A percentile compares a stretch with the other conserved stretches of the same genome.
Conservation (phyloP, 2,329 filamentous ascomycete genomes). For the Sclerotiophoma versabilis region DNA sequence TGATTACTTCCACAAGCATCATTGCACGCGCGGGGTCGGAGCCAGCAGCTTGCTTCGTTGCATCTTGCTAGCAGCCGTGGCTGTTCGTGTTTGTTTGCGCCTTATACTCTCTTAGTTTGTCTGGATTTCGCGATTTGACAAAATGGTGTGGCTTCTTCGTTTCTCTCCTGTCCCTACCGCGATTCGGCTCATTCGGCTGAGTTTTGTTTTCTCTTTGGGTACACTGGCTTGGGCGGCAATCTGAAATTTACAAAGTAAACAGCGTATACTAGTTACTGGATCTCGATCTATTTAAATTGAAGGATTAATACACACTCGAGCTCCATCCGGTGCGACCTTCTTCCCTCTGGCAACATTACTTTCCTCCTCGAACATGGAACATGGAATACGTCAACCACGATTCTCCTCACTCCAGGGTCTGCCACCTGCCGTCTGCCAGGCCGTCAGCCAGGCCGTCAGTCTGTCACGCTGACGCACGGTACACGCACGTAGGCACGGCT, state of each 20-base stretch:
- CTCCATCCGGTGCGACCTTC: conserved; percentile 6
- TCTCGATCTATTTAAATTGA: conserved; percentile 19
- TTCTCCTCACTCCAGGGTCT: conserved; percentile 7
- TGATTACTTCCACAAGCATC: conserved; percentile 31
- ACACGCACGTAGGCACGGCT: conserved; percentile 1
- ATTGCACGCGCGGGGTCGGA: conserved; percentile 30
- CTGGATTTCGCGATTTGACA: conserved; percentile 10
- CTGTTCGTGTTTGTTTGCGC: conserved; percentile 32
- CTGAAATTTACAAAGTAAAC: conserved; percentile 25
- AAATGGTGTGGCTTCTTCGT: conserved; percentile 15
- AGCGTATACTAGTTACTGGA: conserved; percentile 21
- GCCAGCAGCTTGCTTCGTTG: conserved; percentile 34
- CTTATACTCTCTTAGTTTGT: conserved; percentile 14
- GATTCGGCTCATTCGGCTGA: conserved; percentile 2
- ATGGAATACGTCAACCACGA: conserved; percentile 8
- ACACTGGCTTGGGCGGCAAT: conserved; percentile 28
- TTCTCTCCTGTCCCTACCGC: conserved; percentile 26
- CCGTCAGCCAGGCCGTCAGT: conserved; percentile 7
- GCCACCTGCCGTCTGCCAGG: neutral
- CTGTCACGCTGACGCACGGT: conserved; percentile 2
- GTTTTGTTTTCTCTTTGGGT: conserved; percentile 12
- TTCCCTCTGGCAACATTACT: neutral
- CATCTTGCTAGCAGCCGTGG: conserved; percentile 32
- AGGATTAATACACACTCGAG: conserved; percentile 16
- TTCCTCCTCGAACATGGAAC: too few species aligned